These are phyloP conservation scores for Populus hybrid DNA, from an alignment of 441 rosid species.

Conservation along the genomic window DNA sequence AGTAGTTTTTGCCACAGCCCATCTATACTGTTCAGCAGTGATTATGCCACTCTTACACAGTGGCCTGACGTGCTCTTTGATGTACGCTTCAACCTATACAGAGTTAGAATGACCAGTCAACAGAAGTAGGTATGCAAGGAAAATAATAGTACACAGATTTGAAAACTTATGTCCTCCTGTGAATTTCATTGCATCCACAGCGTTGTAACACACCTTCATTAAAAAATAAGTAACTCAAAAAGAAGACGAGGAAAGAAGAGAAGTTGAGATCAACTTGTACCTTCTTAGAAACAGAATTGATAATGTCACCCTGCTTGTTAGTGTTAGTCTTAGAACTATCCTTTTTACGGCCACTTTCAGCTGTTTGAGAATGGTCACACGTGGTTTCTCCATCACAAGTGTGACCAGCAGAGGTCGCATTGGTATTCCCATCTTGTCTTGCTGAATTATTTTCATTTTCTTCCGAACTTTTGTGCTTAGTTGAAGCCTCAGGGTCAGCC, in stretches of 20 bases:
- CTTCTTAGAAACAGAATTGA: slow-evolving; percentile 59
- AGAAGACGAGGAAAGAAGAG: neutral
- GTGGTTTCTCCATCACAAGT: slow-evolving; percentile 34
- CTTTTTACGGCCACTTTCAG: slow-evolving; percentile 37
- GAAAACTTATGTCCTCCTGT: neutral
- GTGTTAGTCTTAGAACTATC: slow-evolving; percentile 33
- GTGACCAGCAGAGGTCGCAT: slow-evolving; percentile 25
- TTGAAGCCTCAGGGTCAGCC: slow-evolving; percentile 21
- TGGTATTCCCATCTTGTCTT: slow-evolving; percentile 23
- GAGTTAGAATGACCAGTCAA: slow-evolving; percentile 13
- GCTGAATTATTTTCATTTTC: slow-evolving; percentile 14
- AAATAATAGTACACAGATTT: neutral
- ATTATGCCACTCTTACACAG: slow-evolving; percentile 91
- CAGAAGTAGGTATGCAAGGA: slow-evolving; percentile 4
- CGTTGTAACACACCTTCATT: neutral
- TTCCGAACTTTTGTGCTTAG: slow-evolving; percentile 27
- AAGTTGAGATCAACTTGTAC: slow-evolving; percentile 30
- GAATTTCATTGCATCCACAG: neutral
- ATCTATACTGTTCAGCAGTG: slow-evolving; percentile 75
- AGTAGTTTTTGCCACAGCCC: slow-evolving; percentile 86
- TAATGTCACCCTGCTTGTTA: slow-evolving; percentile 27
- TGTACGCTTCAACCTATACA: slow-evolving; percentile 82
- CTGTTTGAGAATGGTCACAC: slow-evolving; percentile 27
- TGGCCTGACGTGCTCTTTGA: slow-evolving; percentile 96
- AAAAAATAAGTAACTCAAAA: neutral